phyloP scores from a whole-genome alignment of 2,329 filamentous ascomycete genomes.

The Aureobasidium lini region DNA sequence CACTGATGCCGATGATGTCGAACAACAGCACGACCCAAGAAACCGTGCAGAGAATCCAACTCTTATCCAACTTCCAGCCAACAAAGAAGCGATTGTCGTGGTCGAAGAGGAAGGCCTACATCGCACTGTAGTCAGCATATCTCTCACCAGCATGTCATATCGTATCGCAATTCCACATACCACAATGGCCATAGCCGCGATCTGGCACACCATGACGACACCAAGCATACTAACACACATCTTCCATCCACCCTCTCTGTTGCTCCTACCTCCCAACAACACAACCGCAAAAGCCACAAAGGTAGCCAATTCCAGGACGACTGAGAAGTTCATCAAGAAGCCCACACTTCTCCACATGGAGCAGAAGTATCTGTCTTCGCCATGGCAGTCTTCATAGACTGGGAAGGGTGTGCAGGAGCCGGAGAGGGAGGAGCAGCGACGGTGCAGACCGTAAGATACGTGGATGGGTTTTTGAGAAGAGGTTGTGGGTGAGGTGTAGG shows the following conservation, averaged over 20 bases:
- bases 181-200: slow-evolving; percentile 73
- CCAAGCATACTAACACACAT: slow-evolving; percentile 60
- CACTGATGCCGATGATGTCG: slow-evolving; percentile 50
- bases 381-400: slow-evolving; percentile 56
- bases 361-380: slow-evolving; percentile 70
- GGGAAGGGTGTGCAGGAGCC: slow-evolving; percentile 61
- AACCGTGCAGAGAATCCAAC: slow-evolving; percentile 63
- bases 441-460: slow-evolving; percentile 71
- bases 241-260: slow-evolving; percentile 77
- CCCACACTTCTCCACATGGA: slow-evolving; percentile 83
- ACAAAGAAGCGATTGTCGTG: slow-evolving; percentile 75
- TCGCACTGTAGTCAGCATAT: background rate
- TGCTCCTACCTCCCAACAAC: slow-evolving; percentile 68
- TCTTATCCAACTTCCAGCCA: slow-evolving; percentile 73
- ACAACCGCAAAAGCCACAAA: slow-evolving; percentile 75
- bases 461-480: slow-evolving; percentile 40
- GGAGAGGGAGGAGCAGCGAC: slow-evolving; percentile 65
- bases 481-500: slow-evolving; percentile 35
- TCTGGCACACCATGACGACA: slow-evolving; percentile 60
- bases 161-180: slow-evolving; percentile 43
- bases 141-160: background rate
- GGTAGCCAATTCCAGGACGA: slow-evolving; percentile 72
- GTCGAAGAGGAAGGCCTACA: slow-evolving; percentile 73
- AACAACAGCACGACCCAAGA: slow-evolving; percentile 51
- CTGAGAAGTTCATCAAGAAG: slow-evolving; percentile 78